Conservation (phyloP, 352 stramenopile species). For the Phytophthora sojae region DNA sequence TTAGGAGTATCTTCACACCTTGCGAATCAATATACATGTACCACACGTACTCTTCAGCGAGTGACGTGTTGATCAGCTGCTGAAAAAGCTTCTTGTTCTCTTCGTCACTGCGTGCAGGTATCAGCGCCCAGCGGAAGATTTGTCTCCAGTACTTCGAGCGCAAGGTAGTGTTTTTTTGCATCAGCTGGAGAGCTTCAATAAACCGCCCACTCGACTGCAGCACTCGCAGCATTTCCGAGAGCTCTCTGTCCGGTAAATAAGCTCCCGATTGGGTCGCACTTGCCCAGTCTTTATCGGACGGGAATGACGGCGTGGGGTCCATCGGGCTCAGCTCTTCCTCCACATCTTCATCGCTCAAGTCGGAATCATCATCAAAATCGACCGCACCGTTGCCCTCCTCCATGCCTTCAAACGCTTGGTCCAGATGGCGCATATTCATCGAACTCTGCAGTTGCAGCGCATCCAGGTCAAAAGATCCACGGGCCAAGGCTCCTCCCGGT, state of each 20-base stretch:
- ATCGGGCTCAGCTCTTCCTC: constrained; percentile 26
- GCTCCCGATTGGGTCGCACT: constrained; percentile 33
- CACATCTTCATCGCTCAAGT: constrained; percentile 20
- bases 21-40: neutral
- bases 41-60: constrained; percentile 62
- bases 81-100: constrained; percentile 25
- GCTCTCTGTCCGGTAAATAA: constrained; percentile 54
- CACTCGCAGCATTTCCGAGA: constrained; percentile 67
- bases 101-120: constrained; percentile 12
- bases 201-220: constrained; percentile 69
- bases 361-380: constrained; percentile 20
- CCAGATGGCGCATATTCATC: constrained; percentile 56
- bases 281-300: constrained; percentile 23
- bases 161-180: constrained; percentile 58
- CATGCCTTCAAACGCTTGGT: constrained; percentile 44
- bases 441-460: constrained; percentile 59
- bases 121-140: constrained; percentile 74
- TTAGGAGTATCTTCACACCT: neutral
- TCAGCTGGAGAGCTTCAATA: constrained; percentile 79
- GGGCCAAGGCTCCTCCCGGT: constrained; percentile 41
- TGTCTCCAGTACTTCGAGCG: constrained; percentile 68
- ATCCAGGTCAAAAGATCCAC: constrained; percentile 56
- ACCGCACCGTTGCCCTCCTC: constrained; percentile 28
- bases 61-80: constrained; percentile 28
- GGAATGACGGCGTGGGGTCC: constrained; percentile 7